Conservation (phyloP, 1,139 yeast genomes). For the Zygosaccharomyces sapae region DNA sequence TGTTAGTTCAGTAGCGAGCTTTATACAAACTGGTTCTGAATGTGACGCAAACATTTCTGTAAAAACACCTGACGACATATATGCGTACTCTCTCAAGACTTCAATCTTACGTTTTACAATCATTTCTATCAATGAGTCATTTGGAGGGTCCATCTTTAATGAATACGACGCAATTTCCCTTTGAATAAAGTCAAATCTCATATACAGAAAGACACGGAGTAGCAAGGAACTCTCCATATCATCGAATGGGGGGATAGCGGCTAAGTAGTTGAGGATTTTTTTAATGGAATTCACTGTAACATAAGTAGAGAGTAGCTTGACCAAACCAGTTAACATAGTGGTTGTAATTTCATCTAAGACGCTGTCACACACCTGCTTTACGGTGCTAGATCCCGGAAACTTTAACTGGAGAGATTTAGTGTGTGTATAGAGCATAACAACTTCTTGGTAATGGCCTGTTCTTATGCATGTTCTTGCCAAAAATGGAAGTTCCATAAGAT, state of each 20-base stretch:
- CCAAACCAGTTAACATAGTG: conserved; percentile 62
- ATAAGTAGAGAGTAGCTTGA: conserved; percentile 67
- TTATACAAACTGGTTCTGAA: conserved; percentile 17
- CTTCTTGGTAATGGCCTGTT: conserved; percentile 85
- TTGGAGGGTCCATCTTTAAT: conserved; percentile 42
- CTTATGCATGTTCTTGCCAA: conserved; percentile 76
- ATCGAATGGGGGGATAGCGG: conserved; percentile 54
- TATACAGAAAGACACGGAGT: conserved; percentile 48
- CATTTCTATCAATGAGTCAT: conserved; percentile 47
- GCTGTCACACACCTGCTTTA: conserved; percentile 53
- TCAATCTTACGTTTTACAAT: conserved; percentile 78
- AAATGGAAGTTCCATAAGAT: conserved; percentile 78
- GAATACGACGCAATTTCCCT: conserved; percentile 50
- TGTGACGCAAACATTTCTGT: conserved; percentile 19
- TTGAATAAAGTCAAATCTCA: conserved; percentile 55
- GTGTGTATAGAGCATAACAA: conserved; percentile 52
- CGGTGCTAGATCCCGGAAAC: conserved; percentile 58
- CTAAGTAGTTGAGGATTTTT: conserved; percentile 72
- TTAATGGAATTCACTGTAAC: conserved; percentile 72
- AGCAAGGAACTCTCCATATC: conserved; percentile 31
- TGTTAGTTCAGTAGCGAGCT: conserved; percentile 13
- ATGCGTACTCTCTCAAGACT: conserved; percentile 62
- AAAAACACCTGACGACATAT: conserved; percentile 29
- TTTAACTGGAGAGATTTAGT: conserved; percentile 63
- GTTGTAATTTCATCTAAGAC: conserved; percentile 53